Base-by-base conservation (phyloP, 2,329 filamentous ascomycete genomes). In the Phaeosphaeriaceae sp. region DNA sequence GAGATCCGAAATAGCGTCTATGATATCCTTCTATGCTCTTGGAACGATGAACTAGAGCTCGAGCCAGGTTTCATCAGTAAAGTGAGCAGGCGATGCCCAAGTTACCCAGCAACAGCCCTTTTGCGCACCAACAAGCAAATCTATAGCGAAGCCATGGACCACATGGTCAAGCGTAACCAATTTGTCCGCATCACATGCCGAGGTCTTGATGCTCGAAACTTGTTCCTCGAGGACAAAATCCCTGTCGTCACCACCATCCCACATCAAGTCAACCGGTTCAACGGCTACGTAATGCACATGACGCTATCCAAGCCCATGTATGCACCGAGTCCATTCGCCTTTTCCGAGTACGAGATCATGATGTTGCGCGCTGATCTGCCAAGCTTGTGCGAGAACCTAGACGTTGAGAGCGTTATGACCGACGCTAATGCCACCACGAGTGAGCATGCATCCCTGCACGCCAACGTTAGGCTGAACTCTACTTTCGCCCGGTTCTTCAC, bases 1-100 rank as follows among this genome's bases (percentile, higher is more conserved):
- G 64, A 66, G 44, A 61, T 67, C 9, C 52, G 62, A 18, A 65
- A 67, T 47, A 61, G 54, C 47, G 41, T 66, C 29, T 67, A 67
- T 53, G 56, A 60, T 32, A 32, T 64, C 2, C 46, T 67, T 17
- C 50, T 67, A 15, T 67, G 64, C 52, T 64, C 61, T 12, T 67
- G 63, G 63, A 40, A 63, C 13, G 45, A 61, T 38, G 46, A 60
- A 42, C 44, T 50, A 20, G 59, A 63, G 26, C 37, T 52, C 23
- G 60, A 63, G 33, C 45, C 54, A 16, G 37, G 43, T 18, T 49
- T 48, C 18, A 41, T 53, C 43, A 58, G 57, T 45, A 56, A 51
- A 13, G 16, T 65, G 17, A 53, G 57, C 53, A 58, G 51, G 26
- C 60, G 63, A 37, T 51, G 43, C 36, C 43, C 43, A 41, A 63